Evolutionary conservation across 495 filamentous ascomycete species (phyloP).

Genomic region (Podospora pseudopauciseta): DNA sequence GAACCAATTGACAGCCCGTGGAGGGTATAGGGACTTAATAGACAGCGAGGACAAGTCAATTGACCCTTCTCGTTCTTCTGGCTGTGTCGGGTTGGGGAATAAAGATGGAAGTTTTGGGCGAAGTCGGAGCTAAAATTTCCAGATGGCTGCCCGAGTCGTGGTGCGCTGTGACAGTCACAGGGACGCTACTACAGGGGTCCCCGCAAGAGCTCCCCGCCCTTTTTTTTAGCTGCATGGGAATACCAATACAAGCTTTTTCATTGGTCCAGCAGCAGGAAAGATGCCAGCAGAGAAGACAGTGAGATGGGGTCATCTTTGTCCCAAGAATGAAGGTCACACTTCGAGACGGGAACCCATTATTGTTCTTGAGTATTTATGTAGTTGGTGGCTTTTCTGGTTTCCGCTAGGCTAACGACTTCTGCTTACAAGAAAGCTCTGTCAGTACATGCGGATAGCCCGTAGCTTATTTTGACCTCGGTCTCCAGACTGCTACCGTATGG

Average conservation of each 20-base stretch:
- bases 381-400: not conserved
- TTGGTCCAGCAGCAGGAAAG: constrained; percentile 21
- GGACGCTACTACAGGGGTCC: constrained; percentile 31
- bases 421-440: not conserved
- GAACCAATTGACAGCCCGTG: constrained; percentile 16
- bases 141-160: constrained; percentile 12
- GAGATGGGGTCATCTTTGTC: constrained; percentile 7
- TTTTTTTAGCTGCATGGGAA: constrained; percentile 17
- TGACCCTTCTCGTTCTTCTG: constrained; percentile 17
- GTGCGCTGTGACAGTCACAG: constrained; percentile 24
- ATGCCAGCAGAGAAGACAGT: not conserved
- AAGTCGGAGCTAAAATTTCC: constrained; percentile 33
- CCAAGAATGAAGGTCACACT: not conserved
- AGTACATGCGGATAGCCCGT: not conserved
- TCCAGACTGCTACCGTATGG: not conserved
- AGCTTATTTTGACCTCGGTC: not conserved
- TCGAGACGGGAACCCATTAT: not conserved
- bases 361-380: not conserved
- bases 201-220: constrained; percentile 20
- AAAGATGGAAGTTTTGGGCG: constrained; percentile 27
- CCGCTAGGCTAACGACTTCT: not conserved
- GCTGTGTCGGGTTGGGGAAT: not conserved
- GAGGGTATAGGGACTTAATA: not conserved
- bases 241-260: constrained; percentile 31
- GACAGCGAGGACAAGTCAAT: constrained; percentile 17